Base-by-base conservation (phyloP, 2,329 filamentous ascomycete species). In the Fusarium illudens region DNA sequence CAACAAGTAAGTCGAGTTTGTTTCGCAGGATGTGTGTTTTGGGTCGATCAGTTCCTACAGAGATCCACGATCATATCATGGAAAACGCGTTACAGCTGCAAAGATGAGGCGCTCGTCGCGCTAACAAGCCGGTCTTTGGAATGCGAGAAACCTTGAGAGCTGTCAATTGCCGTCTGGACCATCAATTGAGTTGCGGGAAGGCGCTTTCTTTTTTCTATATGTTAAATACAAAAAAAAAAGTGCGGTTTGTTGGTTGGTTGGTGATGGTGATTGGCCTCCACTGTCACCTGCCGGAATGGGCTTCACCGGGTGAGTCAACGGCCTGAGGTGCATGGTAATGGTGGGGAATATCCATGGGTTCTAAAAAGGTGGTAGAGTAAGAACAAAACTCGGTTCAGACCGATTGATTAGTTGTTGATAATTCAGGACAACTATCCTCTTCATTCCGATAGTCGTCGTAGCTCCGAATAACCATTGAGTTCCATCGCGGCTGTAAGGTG, bases 251-350 rank as follows among this genome's bases (percentile, higher is more conserved):
- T 37, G 34, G 39, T 44, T 44, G 39, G 22, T 44, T 44, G n/a
- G 25, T 3, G 13, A 44, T 44, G 20, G 20, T 6, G 15, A 44
- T 44, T 44, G 39, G 15, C 39, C 22, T 44, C 39, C 39, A 44
- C 46, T 32, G 36, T 22, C 34, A 64, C 65, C 62, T 69, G 63
- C 59, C 65, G 51, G 25, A 56, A 52, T 32, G 58, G 58, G 61
- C 33, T 56, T 58, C 61, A 54, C 68, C 68, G 68, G 25, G 39
- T 71, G 68, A 71, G 68, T 71, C 68, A 71, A 49, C 54, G 20
- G 29, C 12, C 9, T 29, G 42, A 30, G 29, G n/a, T 56, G 20
- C 15, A 34, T 51, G 15, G 27, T 15, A 20, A 10, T 22, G 20
- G 37, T 22, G 25, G 15, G 10, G 22, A 27, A 44, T 17, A 44